Evolutionary conservation across 192 early-diverging fungal genomes (phyloP).

Genomic region (Thamnidium elegans): DNA sequence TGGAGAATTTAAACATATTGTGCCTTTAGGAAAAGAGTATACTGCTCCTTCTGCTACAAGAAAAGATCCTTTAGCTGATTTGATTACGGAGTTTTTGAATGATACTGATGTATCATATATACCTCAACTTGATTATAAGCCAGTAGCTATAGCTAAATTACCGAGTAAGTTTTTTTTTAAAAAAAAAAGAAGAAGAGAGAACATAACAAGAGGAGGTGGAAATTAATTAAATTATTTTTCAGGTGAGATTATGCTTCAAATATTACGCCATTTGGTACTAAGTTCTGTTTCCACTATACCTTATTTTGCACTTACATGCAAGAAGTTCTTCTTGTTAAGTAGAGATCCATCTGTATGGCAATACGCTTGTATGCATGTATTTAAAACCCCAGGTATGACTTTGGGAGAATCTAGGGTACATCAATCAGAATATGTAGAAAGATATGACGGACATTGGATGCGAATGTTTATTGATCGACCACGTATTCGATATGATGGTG

Average conservation of each 20-base stretch:
- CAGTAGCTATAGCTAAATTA: conserved; percentile 32
- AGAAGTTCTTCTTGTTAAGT: conserved; percentile 36
- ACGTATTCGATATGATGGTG: conserved; percentile 40
- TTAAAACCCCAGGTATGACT: conserved; percentile 21
- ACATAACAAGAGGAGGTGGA: too few relatives aligned
- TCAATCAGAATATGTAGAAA: conserved; percentile 20
- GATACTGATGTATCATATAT: conserved; percentile 13
- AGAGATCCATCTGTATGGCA: conserved; percentile 34
- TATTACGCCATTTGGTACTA: conserved; percentile 24
- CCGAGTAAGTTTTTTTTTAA: conserved; percentile 30
- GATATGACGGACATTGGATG: conserved; percentile 36
- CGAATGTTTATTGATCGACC: conserved; percentile 45
- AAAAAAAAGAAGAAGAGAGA: too few relatives aligned
- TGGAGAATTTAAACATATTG: conserved; percentile 1
- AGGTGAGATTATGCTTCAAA: conserved; percentile 34
- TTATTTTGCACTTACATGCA: conserved; percentile 35
- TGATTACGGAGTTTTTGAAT: not conserved
- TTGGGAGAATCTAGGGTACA: conserved; percentile 7
- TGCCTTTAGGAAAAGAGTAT: conserved; percentile 13
- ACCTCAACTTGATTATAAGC: conserved; percentile 29
- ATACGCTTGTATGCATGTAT: conserved; percentile 31
- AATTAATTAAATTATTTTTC: not conserved
- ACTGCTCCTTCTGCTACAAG: not conserved
- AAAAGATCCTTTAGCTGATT: not conserved
- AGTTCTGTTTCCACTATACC: conserved; percentile 29